Percentiles rank a stretch among this genome's conserved stretches.
Conservation (phyloP, 2,329 filamentous ascomycete species). For the Ascochyta viciae-villosae region DNA sequence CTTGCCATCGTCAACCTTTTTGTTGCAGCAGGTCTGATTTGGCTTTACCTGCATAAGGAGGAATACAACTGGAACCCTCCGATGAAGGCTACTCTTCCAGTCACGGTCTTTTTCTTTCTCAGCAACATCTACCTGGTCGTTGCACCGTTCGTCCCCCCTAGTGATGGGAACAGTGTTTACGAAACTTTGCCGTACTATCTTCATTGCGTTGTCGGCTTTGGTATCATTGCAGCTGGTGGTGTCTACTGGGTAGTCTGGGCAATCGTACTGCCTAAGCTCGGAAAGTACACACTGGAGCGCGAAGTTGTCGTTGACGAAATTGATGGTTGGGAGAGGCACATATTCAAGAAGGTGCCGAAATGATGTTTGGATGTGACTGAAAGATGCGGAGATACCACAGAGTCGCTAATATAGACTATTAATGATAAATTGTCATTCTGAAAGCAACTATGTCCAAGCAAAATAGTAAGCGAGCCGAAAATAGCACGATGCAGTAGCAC, state of each 20-base stretch:
- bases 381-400: constrained; percentile 5
- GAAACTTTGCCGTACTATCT: constrained; percentile 61
- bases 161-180: constrained; percentile 58
- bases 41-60: constrained; percentile 53
- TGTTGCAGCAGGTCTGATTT: constrained; percentile 57
- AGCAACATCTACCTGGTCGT: constrained; percentile 61
- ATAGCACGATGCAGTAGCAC: too few species aligned
- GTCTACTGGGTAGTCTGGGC: constrained; percentile 62
- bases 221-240: constrained; percentile 57
- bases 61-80: constrained; percentile 58
- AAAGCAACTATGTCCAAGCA: background rate
- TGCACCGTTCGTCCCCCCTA: constrained; percentile 60
- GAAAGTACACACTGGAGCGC: constrained; percentile 47
- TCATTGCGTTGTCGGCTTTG: constrained; percentile 61
- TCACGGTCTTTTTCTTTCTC: constrained; percentile 60
- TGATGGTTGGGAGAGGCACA: constrained; percentile 51
- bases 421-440: background rate
- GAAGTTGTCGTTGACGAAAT: constrained; percentile 42
- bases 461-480: too few species aligned
- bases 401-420: background rate
- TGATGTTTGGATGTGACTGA: background rate
- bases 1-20: constrained; percentile 64
- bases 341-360: constrained; percentile 42
- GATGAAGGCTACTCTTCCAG: constrained; percentile 58
- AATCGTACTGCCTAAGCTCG: constrained; percentile 55